Base-by-base conservation (phyloP, 2,329 filamentous ascomycete genomes). In the Rachicladosporium sp. region DNA sequence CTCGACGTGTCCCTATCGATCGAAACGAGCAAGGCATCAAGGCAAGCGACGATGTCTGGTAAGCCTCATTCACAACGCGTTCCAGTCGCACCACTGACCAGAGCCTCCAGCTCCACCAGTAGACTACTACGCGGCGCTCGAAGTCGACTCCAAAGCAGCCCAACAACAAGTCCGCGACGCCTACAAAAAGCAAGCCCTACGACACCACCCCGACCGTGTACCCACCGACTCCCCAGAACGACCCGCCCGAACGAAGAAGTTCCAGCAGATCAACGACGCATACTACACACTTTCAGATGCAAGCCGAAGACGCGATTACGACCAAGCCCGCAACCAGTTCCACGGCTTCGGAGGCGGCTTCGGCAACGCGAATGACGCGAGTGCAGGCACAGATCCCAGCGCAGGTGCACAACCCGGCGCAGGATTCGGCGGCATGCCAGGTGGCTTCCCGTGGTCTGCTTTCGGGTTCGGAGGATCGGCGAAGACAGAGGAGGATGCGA, bases 141-240 rank as follows among this genome's bases (percentile, higher is more conserved):
- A 57, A 40, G 41, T 61, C 48, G 46, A 53, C 37, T 73, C 84
- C 29, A 80, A 73, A 50, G 87, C 89, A 29, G 82, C 78, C 0
- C 76, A 79, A 43, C 78, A 87, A 54, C 82, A 96, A 59, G 80
- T 98, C 57, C 82, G 89, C 52, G 82, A 85, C 70, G 91, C 88
- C 37, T 98, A 96, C 70, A 98, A 98, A 61, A 81, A 82, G 81
- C 45, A 31, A 53, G 89, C 89, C 4, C 70, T 96, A 34, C 93
- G 91, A 64, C 87, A 84, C 47, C 89, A 96, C 60, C 89, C 89
- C 2, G 91, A 98, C 60, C 83, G 91, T 43, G 86, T 98, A 31
- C 73, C 87, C 21, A 66, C 74, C 48, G 78, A 87, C 63, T 89
- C 86, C 4, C 85, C 88, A 30, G 87, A 96, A 51, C 84, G 89